A percentile compares a stretch with the other conserved stretches of the same genome.
These are phyloP conservation scores for Phaeoacremonium minimum DNA, from an alignment of 2,329 filamentous ascomycete genomes.

Conservation along the genomic window DNA sequence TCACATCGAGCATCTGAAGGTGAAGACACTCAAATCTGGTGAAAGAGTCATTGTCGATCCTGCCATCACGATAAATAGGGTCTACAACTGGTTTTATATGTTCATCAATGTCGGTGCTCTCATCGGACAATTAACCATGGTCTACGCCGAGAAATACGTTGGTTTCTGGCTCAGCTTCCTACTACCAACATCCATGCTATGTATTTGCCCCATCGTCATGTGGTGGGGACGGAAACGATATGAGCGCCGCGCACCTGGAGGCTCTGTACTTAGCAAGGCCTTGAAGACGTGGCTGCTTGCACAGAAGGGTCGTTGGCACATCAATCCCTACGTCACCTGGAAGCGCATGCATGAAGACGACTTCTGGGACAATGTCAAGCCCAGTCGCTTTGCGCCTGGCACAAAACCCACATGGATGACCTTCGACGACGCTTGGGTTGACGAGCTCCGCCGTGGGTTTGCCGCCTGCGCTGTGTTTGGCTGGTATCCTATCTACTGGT, in stretches of 20 bases:
- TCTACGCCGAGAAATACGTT: conserved; percentile 60
- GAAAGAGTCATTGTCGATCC: conserved; percentile 64
- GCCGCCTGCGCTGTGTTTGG: conserved; percentile 65
- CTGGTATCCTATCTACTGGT: conserved; percentile 62
- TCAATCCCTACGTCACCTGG: conserved; percentile 59
- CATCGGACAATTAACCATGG: conserved; percentile 50
- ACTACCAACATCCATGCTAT: conserved; percentile 54
- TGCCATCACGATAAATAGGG: conserved; percentile 54
- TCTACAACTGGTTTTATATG: conserved; percentile 50
- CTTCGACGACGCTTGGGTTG: conserved; percentile 76
- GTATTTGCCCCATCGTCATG: conserved; percentile 50
- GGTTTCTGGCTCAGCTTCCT: conserved; percentile 60
- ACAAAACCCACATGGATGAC: conserved; percentile 66
- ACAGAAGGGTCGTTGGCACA: conserved; percentile 62
- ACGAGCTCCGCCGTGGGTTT: conserved; percentile 65
- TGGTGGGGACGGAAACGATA: conserved; percentile 48
- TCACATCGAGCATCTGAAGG: conserved; percentile 46
- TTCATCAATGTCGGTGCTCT: conserved; percentile 58
- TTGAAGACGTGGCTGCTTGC: conserved; percentile 48
- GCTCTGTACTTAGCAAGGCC: conserved; percentile 56
- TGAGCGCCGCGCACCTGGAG: conserved; percentile 45
- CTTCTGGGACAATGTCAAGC: conserved; percentile 38
- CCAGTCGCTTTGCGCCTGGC: conserved; percentile 20
- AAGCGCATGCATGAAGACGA: conserved; percentile 48
- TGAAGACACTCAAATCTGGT: conserved; percentile 48